Base-by-base conservation (phyloP, 176 grass and related monocot genomes). In the Calamus simplicifolius region DNA sequence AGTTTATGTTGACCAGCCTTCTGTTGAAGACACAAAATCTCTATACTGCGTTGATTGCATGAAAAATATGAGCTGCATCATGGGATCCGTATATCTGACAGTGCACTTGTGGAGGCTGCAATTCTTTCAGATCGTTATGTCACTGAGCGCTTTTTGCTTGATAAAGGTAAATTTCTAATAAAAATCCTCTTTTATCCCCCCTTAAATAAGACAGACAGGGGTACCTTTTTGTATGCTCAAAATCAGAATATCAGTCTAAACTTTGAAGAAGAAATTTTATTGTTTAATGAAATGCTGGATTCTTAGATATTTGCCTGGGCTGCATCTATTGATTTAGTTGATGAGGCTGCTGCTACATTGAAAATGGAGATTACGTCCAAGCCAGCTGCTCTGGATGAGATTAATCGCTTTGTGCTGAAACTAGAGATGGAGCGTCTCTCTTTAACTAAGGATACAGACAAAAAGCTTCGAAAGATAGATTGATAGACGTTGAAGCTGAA, bases 361-460 rank as follows among this genome's bases (percentile, higher is more conserved):
- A 97, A 97, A 73, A 98, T 98, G 93, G 93, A 98, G 79, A 98
- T 98, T 59, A 98, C 93, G 67, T 98, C 93, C 1, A 92, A 98
- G 57, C 93, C 93, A 25, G 92, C 93, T 61, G 81, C n/a, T n/a
- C 70, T 98, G 30, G 93, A 98, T 76, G 93, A 98, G n/a, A 92
- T 98, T 64, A 81, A 98, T 76, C 84, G 93, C 57, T 43, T 87
- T 64, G 93, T 98, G 10, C 53, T 98, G 70, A 98, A 98, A 73
- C 62, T 92, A 75, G 93, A 98, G 66, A 98, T 98, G 93, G 87
- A 98, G 56, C 87, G n/a, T n/a, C 84, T 98, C 27, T 98, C 93
- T 66, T 73, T 98, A 57, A 98, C 84, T 59, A 98, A 92, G 73
- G 93, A 98, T 58, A 98, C 93, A 56, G 87, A 98, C 67, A 98